These are phyloP conservation scores for Colletotrichum tamarilloi DNA, from an alignment of 2,329 filamentous ascomycete species.

Conservation along the genomic window DNA sequence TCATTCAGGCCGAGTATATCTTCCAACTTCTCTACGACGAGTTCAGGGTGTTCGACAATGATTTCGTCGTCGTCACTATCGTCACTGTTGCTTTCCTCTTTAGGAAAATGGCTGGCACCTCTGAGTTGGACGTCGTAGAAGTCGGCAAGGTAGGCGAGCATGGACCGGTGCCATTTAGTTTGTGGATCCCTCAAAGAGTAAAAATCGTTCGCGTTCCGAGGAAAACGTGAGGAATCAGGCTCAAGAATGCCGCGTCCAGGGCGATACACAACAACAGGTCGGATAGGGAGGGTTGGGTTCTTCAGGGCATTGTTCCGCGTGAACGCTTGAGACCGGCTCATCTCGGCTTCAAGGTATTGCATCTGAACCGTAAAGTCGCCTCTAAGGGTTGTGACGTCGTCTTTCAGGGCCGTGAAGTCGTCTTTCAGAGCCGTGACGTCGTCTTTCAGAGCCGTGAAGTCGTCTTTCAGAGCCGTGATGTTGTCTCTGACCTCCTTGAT, in stretches of 20 bases:
- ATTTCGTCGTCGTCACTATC: neutral
- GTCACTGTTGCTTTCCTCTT: neutral
- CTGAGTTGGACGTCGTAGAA: conserved; percentile 3
- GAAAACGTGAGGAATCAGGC: neutral
- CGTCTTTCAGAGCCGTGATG: no score
- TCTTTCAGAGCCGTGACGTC: no score
- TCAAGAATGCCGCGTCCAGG: conserved; percentile 3
- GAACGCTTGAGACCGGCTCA: neutral
- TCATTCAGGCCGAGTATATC: conserved; percentile 10
- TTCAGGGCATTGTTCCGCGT: neutral
- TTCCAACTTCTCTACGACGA: conserved; percentile 2
- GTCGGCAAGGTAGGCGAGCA: conserved; percentile 1
- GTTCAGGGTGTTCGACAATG: neutral
- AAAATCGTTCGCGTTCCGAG: conserved; percentile 1
- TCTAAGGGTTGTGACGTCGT: no score
- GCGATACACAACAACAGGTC: neutral
- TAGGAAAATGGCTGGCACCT: neutral
- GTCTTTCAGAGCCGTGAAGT: no score
- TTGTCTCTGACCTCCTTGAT: no score
- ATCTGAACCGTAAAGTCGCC: no score
- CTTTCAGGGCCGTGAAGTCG: no score
- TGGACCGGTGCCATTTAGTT: neutral
- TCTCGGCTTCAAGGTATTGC: neutral
- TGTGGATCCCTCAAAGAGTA: conserved; percentile 3
- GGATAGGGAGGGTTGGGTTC: neutral